phyloP scores from a whole-genome alignment of 768 basidiomycete species.

The Rhodocollybia butyracea region DNA sequence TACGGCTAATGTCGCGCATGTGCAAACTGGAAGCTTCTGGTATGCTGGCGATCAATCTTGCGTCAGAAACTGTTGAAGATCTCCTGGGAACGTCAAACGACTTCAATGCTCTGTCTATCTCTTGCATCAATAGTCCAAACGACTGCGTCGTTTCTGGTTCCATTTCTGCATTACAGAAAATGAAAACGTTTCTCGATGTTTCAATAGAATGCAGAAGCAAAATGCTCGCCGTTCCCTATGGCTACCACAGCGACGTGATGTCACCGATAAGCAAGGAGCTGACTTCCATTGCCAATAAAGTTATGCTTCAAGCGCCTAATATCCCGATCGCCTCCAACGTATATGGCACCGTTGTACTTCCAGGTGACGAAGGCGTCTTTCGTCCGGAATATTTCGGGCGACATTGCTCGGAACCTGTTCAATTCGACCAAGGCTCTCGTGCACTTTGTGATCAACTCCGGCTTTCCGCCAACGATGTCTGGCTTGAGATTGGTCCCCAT shows the following conservation, averaged over 20 bases:
- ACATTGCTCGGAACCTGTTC: conserved; percentile 59
- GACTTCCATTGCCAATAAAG: conserved; percentile 28
- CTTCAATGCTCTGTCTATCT: conserved; percentile 41
- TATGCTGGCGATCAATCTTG: conserved; percentile 57
- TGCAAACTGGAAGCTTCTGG: conserved; percentile 46
- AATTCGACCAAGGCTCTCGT: conserved; percentile 49
- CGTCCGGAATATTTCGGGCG: conserved; percentile 49
- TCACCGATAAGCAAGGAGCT: conserved; percentile 51
- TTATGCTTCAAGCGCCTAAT: conserved; percentile 42
- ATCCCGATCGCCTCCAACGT: conserved; percentile 67
- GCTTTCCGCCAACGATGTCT: conserved; percentile 36
- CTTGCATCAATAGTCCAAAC: conserved; percentile 59
- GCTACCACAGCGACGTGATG: conserved; percentile 70
- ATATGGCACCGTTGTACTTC: conserved; percentile 45
- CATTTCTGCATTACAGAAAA: conserved; percentile 33
- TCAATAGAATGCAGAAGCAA: conserved; percentile 34
- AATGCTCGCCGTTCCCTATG: conserved; percentile 54
- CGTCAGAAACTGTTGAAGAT: conserved; percentile 27
- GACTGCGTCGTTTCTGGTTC: conserved; percentile 64
- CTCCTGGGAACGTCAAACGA: conserved; percentile 28
- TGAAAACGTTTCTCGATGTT: conserved; percentile 39
- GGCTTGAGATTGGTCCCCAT: conserved; percentile 72
- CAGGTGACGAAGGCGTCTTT: conserved; percentile 49
- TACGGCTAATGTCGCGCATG: conserved; percentile 49
- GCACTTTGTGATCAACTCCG: conserved; percentile 29